Evolutionary conservation across 306 rosid genomes (phyloP).

Genomic region (Trifolium pratense): DNA sequence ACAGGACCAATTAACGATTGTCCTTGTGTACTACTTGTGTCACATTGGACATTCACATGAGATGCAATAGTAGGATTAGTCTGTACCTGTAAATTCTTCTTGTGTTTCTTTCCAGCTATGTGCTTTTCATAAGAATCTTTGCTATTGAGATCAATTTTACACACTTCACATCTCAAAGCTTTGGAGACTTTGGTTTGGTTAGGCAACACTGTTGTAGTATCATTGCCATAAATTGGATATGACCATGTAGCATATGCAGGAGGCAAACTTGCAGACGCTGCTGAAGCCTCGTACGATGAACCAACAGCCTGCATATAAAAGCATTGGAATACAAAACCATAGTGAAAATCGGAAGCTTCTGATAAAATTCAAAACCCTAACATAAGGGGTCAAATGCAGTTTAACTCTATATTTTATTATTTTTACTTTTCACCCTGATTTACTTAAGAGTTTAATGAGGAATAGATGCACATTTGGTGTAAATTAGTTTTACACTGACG

Average conservation of each 20-base stretch:
- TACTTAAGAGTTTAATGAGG: neutral
- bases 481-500: neutral
- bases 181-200: constrained; percentile 43
- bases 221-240: constrained; percentile 38
- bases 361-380: constrained; percentile 4
- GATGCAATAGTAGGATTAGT: constrained; percentile 43
- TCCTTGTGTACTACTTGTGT: constrained; percentile 25
- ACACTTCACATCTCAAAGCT: constrained; percentile 53
- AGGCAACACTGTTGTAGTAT: constrained; percentile 26
- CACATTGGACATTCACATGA: constrained; percentile 36
- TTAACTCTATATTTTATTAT: neutral
- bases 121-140: constrained; percentile 55
- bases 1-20: constrained; percentile 32
- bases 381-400: constrained; percentile 10
- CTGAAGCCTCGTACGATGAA: constrained; percentile 47
- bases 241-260: constrained; percentile 40
- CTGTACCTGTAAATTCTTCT: constrained; percentile 48
- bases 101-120: constrained; percentile 56
- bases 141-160: constrained; percentile 54
- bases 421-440: constrained; percentile 15
- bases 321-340: constrained; percentile 18
- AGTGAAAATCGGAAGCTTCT: constrained; percentile 21
- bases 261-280: constrained; percentile 47
- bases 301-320: constrained; percentile 53
- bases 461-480: neutral